Base-by-base conservation (phyloP, 108 stramenopile species). In the Pseudonitzschia multistriata region DNA sequence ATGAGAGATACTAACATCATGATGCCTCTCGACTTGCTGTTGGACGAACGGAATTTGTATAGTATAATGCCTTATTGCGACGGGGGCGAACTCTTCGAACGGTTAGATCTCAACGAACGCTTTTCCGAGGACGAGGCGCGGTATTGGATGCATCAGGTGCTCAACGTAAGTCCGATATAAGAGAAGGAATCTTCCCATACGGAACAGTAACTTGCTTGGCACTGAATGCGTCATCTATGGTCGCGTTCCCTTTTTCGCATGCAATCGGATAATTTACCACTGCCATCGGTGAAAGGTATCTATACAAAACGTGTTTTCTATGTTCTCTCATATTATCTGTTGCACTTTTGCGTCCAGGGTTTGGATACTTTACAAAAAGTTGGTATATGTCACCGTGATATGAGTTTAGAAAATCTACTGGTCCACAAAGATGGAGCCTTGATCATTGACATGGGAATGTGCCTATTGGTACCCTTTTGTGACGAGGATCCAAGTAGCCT, bases 391-490 rank as follows among this genome's bases (percentile, higher is more conserved):
- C 96, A 97, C 75, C 83, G 96, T 49, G 94, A 97, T 80, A 82
- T 96, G 81, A 90, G 88, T 70, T 73, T 95, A 14, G 96, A 96
- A 68, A 94, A 96, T 62, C 77, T 97, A 3, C 66, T 96, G 50
- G 80, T 93, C 0, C 84, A 85, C 39, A 40, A 87, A 22, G 62
- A 85, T 49, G 80, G 76, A 42, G 81, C 83, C 25, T 71, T 94
- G 31, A 85, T 97, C 28, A 96, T 97, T 75, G 97, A 97, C 73
- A 83, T 97, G 80, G 97, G 97, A 31, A 96, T 96, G 97, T 96
- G 91, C 62, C 72, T 98, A 29, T 72, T 93, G 29, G 73, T 95
- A 30, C 94, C 94, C 14, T 75, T 69, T 70, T 30, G 62, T 27
- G 73, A 73, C 30, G 47, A 63, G 33, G 49, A 53, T 49, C 39